Evolutionary conservation across 768 basidiomycete species (phyloP).

Genomic region (Sarcomyxa edulis): DNA sequence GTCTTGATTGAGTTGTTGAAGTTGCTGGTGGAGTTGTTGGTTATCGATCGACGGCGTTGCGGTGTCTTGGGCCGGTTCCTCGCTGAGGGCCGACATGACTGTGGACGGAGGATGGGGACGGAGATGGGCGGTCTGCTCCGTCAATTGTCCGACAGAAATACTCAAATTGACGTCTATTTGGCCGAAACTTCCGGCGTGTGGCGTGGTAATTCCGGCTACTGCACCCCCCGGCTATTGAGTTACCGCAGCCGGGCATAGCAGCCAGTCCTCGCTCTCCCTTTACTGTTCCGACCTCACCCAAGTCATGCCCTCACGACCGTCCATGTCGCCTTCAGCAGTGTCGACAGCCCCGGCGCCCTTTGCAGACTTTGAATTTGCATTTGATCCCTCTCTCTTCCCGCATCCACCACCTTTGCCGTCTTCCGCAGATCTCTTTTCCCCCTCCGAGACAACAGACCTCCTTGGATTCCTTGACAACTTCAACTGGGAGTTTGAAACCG

Average conservation of each 20-base stretch:
- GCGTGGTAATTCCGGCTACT: no score
- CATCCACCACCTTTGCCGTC: conserved; percentile 58
- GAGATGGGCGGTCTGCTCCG: no score
- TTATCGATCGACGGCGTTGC: conserved; percentile 52
- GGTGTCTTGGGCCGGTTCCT: conserved; percentile 52
- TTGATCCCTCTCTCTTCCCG: conserved; percentile 62
- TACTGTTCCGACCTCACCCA: no score
- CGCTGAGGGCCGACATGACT: conserved; percentile 71
- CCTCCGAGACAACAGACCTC: conserved; percentile 72
- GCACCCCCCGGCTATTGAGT: no score
- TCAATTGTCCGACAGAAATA: no score
- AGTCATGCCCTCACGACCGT: no score
- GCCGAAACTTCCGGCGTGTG: no score
- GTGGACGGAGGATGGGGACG: conserved; percentile 15
- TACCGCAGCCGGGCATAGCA: no score
- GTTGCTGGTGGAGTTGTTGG: conserved; percentile 52
- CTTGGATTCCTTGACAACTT: conserved; percentile 77
- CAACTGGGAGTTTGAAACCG: conserved; percentile 48
- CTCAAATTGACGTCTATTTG: no score
- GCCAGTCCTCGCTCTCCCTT: no score
- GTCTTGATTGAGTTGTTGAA: conserved; percentile 26
- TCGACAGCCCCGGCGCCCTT: conserved; percentile 57
- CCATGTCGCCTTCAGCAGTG: no score
- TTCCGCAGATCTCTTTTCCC: conserved; percentile 75
- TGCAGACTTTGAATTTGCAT: conserved; percentile 68